These are phyloP conservation scores for Erodium moschatum DNA, from an alignment of 441 rosid genomes.

Conservation along the genomic window DNA sequence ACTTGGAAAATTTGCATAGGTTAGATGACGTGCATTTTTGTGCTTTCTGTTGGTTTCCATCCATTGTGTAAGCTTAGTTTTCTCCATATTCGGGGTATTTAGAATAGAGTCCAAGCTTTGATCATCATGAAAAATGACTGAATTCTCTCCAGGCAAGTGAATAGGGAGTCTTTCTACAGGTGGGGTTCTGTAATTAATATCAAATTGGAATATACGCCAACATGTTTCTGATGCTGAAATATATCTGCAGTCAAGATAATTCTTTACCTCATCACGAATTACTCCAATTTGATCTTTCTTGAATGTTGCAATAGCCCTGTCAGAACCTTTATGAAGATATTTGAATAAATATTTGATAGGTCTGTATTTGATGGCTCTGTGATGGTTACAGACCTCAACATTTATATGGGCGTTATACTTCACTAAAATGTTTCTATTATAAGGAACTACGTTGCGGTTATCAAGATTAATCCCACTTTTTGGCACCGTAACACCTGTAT, in stretches of 20 bases:
- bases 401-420: neutral
- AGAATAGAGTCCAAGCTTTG: neutral
- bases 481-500: neutral
- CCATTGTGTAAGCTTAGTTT: neutral
- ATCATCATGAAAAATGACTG: neutral
- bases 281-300: too few relatives aligned
- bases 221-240: neutral
- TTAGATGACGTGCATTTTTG: neutral
- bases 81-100: too few relatives aligned
- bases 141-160: neutral
- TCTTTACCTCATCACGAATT: neutral
- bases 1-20: neutral
- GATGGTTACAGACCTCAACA: neutral
- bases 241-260: neutral
- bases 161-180: neutral
- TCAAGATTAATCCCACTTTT: neutral
- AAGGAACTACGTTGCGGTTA: neutral
- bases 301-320: neutral
- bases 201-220: constrained; percentile 1
- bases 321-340: neutral
- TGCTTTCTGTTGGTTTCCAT: neutral
- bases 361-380: neutral
- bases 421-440: neutral
- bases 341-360: neutral
- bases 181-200: neutral